Percentiles rank a stretch among this genome's conserved stretches.
phyloP scores from a whole-genome alignment of 2,329 filamentous ascomycete genomes.

The Trichoderma harzianum region DNA sequence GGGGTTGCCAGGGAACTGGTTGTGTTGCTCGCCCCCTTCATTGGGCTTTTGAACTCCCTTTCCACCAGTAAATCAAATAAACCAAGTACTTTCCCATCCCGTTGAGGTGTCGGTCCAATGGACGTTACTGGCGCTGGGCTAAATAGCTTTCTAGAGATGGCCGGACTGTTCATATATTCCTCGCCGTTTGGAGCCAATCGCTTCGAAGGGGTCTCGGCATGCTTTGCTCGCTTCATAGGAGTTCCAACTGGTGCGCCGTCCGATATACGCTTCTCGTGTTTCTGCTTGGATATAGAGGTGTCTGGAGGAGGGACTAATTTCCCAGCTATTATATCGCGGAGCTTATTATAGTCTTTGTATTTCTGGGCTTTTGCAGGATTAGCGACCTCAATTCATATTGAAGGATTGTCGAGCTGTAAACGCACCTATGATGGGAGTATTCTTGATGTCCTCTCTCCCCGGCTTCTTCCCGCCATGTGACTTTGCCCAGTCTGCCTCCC shows the following conservation, averaged over 20 bases:
- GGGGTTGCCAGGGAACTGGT: conserved; percentile 41
- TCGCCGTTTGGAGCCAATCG: conserved; percentile 31
- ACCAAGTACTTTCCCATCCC: conserved; percentile 72
- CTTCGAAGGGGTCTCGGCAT: conserved; percentile 48
- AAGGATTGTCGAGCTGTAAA: neutral
- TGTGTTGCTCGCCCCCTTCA: conserved; percentile 34
- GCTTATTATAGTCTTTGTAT: conserved; percentile 72
- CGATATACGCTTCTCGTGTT: conserved; percentile 40
- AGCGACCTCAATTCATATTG: neutral
- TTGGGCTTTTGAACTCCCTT: conserved; percentile 48
- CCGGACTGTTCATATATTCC: conserved; percentile 53
- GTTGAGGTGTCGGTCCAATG: conserved; percentile 76
- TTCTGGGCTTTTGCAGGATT: conserved; percentile 53
- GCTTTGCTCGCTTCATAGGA: conserved; percentile 50
- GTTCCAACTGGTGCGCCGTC: conserved; percentile 39
- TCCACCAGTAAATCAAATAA: conserved; percentile 68
- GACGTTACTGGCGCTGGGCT: conserved; percentile 56
- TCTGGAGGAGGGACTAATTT: conserved; percentile 44
- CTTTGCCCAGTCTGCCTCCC: conserved; percentile 66
- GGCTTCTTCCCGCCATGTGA: conserved; percentile 66
- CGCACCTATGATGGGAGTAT: conserved; percentile 66
- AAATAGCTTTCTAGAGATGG: conserved; percentile 56
- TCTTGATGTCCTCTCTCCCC: conserved; percentile 71
- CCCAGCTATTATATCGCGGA: conserved; percentile 57
- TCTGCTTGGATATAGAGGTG: conserved; percentile 30